These are phyloP conservation scores for Radiomyces spectabilis DNA, from an alignment of 192 early-diverging fungal species.

Conservation along the genomic window DNA sequence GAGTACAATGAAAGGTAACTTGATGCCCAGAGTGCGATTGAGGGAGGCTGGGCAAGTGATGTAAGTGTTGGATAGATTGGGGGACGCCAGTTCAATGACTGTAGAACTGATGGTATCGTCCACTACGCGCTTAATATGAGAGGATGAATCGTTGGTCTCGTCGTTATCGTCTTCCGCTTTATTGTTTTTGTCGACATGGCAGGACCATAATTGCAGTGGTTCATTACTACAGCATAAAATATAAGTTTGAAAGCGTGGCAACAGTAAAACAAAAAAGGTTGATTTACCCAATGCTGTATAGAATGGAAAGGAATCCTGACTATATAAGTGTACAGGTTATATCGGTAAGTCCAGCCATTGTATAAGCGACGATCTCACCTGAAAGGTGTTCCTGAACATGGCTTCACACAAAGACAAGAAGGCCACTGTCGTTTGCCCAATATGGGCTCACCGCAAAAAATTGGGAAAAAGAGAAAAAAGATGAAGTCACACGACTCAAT, in stretches of 20 bases:
- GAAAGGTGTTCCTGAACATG: conserved; percentile 83
- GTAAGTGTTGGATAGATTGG: conserved; percentile 78
- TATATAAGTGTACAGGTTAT: conserved; percentile 24
- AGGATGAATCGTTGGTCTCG: not conserved
- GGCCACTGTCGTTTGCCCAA: no score
- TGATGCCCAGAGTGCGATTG: conserved; percentile 81
- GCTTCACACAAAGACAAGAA: no score
- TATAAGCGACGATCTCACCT: conserved; percentile 34
- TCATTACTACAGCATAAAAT: conserved; percentile 52
- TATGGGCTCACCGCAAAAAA: no score
- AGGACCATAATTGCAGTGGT: conserved; percentile 69
- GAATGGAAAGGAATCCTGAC: conserved; percentile 85
- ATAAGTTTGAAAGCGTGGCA: not conserved
- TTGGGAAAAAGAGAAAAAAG: no score
- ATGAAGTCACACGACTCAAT: no score
- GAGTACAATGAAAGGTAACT: conserved; percentile 82
- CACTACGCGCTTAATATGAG: conserved; percentile 67
- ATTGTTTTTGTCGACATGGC: conserved; percentile 28
- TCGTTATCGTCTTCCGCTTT: conserved; percentile 13
- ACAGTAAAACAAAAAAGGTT: not conserved
- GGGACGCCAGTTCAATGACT: conserved; percentile 73
- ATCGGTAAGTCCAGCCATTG: not conserved
- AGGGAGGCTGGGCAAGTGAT: conserved; percentile 76
- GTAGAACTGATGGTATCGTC: conserved; percentile 79
- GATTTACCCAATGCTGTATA: conserved; percentile 79